A percentile compares a stretch with the other conserved stretches of the same genome.
These are phyloP conservation scores for Datura wrightii DNA, from an alignment of 257 asterid species.

Conservation along the genomic window DNA sequence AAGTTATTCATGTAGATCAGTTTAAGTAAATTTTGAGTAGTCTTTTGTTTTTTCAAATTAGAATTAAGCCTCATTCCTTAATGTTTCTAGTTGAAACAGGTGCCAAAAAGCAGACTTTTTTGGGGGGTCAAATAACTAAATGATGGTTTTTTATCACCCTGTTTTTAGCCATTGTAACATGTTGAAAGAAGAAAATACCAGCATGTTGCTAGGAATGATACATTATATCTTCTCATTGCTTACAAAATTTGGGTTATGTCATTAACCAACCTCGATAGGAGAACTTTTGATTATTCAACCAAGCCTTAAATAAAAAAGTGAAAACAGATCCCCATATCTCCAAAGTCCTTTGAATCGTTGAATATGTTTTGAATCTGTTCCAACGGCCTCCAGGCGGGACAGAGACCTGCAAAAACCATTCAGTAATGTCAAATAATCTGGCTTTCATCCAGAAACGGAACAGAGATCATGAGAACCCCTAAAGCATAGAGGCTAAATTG, in stretches of 20 bases:
- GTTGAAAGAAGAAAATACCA: constrained; percentile 17
- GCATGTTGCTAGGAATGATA: background rate
- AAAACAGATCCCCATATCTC: constrained; percentile 98
- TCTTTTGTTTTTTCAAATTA: background rate
- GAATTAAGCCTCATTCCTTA: background rate
- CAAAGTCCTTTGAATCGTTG: constrained; percentile 91
- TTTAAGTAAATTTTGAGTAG: background rate
- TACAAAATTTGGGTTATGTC: background rate
- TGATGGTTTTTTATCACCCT: background rate
- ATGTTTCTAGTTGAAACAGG: background rate
- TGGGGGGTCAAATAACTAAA: background rate
- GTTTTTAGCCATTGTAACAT: background rate
- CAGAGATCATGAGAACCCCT: constrained; percentile 3
- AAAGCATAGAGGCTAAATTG: constrained; percentile 5
- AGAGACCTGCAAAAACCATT: constrained; percentile 67
- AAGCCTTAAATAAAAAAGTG: constrained; percentile 75
- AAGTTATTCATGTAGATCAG: constrained; percentile 10
- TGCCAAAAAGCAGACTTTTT: background rate
- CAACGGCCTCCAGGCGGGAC: constrained; percentile 98
- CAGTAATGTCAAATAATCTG: background rate
- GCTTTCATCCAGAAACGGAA: constrained; percentile 22
- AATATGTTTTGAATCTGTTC: constrained; percentile 91
- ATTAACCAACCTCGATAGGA: constrained; percentile 75
- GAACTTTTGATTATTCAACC: constrained; percentile 89
- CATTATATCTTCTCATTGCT: background rate